These are phyloP conservation scores for Tolypocladium guangdongense DNA, from an alignment of 2,329 filamentous ascomycete genomes.

Conservation along the genomic window DNA sequence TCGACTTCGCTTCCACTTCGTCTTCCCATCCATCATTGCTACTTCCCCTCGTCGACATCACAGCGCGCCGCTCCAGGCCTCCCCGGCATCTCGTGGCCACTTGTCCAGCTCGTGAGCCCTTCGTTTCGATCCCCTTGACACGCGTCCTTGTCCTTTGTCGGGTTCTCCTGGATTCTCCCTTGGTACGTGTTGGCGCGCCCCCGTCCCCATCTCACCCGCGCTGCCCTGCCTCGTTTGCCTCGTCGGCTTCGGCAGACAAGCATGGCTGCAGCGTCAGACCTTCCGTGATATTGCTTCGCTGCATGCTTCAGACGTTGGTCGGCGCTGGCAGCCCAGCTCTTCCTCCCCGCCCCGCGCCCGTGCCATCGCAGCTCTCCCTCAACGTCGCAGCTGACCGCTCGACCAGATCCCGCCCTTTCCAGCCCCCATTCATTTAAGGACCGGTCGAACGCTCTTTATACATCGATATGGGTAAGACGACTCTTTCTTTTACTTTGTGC, in stretches of 20 bases:
- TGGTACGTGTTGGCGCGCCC: slow-evolving; percentile 1
- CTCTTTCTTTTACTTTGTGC: slow-evolving; percentile 15
- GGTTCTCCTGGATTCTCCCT: slow-evolving; percentile 7
- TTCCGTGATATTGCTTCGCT: background rate
- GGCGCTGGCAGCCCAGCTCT: background rate
- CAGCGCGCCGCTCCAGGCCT: slow-evolving; percentile 4
- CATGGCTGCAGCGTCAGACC: background rate
- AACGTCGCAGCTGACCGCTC: slow-evolving; percentile 13
- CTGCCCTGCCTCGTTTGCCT: background rate
- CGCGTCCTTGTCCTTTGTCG: slow-evolving; percentile 16
- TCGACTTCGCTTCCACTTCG: slow-evolving; percentile 11
- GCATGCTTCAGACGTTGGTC: background rate
- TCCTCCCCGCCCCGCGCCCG: background rate
- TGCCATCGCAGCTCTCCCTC: slow-evolving; percentile 5
- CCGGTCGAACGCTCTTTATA: slow-evolving; percentile 26
- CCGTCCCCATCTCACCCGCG: background rate
- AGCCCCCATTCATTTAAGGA: slow-evolving; percentile 12
- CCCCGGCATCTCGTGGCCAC: slow-evolving; percentile 9
- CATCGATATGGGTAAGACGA: slow-evolving; percentile 30
- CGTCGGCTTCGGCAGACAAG: background rate
- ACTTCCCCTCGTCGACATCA: slow-evolving; percentile 19
- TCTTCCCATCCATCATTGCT: slow-evolving; percentile 24
- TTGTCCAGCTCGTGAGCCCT: slow-evolving; percentile 14
- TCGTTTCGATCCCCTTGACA: slow-evolving; percentile 21
- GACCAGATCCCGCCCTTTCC: slow-evolving; percentile 19